A percentile compares a stretch with the other conserved stretches of the same genome.
Evolutionary conservation across 176 grass and related monocot genomes (phyloP).

Genomic region (Tuctoria greenei): DNA sequence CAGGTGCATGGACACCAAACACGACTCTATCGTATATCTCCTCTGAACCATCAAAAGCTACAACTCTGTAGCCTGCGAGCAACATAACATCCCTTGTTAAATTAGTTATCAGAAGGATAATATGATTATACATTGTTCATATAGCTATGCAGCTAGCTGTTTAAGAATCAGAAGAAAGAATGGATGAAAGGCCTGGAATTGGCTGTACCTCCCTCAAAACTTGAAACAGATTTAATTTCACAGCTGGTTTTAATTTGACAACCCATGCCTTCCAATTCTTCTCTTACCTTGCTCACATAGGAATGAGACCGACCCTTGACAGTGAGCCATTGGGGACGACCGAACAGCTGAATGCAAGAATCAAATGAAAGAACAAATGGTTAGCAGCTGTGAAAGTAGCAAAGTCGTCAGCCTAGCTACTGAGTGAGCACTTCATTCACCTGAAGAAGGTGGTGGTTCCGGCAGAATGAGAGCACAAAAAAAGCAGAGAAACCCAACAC

Average conservation of each 20-base stretch:
- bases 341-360: conserved; percentile 63
- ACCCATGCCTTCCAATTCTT: conserved; percentile 64
- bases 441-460: conserved; percentile 86
- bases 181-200: not conserved
- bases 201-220: conserved; percentile 45
- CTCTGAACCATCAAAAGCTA: conserved; percentile 45
- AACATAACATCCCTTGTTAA: conserved; percentile 6
- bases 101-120: not conserved
- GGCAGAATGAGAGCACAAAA: conserved; percentile 85
- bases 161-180: not conserved
- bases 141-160: not conserved
- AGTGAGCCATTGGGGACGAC: conserved; percentile 86
- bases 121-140: not conserved
- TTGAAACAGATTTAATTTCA: conserved; percentile 57
- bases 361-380: not conserved
- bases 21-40: conserved; percentile 64
- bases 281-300: conserved; percentile 78
- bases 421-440: conserved; percentile 19
- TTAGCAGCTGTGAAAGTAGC: not conserved
- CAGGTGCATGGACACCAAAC: conserved; percentile 66
- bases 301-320: conserved; percentile 71
- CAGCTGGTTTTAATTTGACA: conserved; percentile 74
- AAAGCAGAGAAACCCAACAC: conserved; percentile 79
- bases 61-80: conserved; percentile 43
- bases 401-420: not conserved